Conservation (phyloP, 2,329 filamentous ascomycete species). For the Dothidotthia symphoricarpi region DNA sequence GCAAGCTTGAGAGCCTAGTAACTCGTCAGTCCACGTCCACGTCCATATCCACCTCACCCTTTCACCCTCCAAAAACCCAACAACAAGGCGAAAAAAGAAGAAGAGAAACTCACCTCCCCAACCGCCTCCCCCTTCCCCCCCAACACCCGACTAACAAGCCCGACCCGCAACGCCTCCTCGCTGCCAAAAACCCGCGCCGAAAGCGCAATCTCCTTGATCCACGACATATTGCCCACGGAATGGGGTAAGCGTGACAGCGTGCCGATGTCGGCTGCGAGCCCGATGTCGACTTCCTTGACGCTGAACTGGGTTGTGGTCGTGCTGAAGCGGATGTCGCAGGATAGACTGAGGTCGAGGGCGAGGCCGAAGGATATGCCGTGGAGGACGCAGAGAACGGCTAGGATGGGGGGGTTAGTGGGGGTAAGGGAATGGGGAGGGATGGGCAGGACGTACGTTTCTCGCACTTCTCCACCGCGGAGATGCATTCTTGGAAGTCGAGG, state of each 20-base stretch:
- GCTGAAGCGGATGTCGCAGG: constrained; percentile 69
- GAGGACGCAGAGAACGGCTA: constrained; percentile 42
- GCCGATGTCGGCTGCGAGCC: constrained; percentile 75
- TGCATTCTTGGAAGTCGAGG: constrained; percentile 74
- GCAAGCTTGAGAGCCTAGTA: constrained; percentile 60
- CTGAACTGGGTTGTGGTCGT: constrained; percentile 60
- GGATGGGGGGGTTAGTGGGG: constrained; percentile 27
- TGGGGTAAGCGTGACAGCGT: constrained; percentile 73
- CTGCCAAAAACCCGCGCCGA: constrained; percentile 68
- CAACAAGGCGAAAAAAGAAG: background rate
- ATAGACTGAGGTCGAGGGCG: constrained; percentile 56
- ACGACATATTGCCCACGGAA: constrained; percentile 66
- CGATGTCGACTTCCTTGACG: constrained; percentile 82
- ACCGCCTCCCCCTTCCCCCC: constrained; percentile 62
- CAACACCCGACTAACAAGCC: constrained; percentile 67
- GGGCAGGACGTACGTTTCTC: constrained; percentile 58
- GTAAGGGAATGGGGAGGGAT: background rate
- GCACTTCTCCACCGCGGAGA: constrained; percentile 76
- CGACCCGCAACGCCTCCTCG: constrained; percentile 66
- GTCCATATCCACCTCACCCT: background rate
- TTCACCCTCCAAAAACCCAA: background rate
- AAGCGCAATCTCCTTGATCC: constrained; percentile 77
- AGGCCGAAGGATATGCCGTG: constrained; percentile 41
- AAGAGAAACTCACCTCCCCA: constrained; percentile 38
- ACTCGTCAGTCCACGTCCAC: background rate